Evolutionary conservation across 164 flowering plant genomes (phyloP), one percentile per base, ranked within the genome.

Genomic region (Malania oleifera): DNA sequence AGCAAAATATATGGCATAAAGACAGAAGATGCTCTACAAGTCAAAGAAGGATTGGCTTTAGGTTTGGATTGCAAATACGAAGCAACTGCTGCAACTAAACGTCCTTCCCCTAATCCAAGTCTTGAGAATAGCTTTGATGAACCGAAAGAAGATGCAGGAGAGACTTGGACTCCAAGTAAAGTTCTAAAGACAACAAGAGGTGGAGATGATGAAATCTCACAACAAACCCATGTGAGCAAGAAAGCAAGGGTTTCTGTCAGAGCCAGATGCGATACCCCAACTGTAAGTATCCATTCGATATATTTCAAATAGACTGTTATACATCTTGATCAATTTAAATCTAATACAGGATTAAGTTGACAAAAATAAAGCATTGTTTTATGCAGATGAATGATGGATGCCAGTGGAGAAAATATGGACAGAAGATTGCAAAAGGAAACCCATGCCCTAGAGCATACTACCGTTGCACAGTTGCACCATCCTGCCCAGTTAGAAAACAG

Each of bases 321-420:
- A n/a, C n/a, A n/a, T n/a, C n/a, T n/a, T n/a, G n/a, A n/a, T n/a
- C n/a, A n/a, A n/a, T n/a, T n/a, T n/a, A n/a, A n/a, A n/a, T n/a
- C n/a, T n/a, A n/a, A n/a, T n/a, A n/a, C n/a, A n/a, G n/a, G n/a
- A n/a, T n/a, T n/a, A n/a, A n/a, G n/a, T n/a, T n/a, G n/a, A n/a
- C n/a, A n/a, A n/a, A n/a, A n/a, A n/a, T n/a, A n/a, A n/a, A n/a
- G n/a, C n/a, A n/a, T n/a, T n/a, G n/a, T n/a, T n/a, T n/a, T 64
- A 8, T 69, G 38, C 73, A 92, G 98, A 86, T 92, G 97, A 82
- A 78, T 58, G 98, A 92, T 73, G 98, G 98, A 55, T 92, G 98
- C 61, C 98, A 89, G 69, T 91, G 98, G 98, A 82, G 98, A 67
- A 91, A 91, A 74, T 91, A 91, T 63, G 98, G 98, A 17, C 98